Conservation (phyloP, 176 grass and related monocot species). For the Oryza brachyantha region DNA sequence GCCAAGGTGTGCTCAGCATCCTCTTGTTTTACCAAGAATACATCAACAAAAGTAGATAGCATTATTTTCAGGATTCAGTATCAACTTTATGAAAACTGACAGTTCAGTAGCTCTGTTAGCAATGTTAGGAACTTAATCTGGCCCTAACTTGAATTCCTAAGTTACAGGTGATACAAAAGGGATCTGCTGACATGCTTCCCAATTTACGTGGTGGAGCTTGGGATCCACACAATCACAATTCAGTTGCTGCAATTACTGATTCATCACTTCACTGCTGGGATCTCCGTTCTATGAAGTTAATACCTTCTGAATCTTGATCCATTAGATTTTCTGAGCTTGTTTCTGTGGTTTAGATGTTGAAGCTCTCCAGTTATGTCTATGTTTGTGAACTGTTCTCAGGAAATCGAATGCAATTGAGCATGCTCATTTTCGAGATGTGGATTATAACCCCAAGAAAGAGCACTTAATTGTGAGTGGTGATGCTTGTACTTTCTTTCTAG, state of each 20-base stretch:
- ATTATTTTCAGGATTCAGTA: constrained; percentile 2
- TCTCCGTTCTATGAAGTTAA: constrained; percentile 93
- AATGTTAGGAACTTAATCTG: constrained; percentile 17
- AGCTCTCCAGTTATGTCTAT: constrained; percentile 31
- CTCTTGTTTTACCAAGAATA: constrained; percentile 17
- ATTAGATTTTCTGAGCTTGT: constrained; percentile 17
- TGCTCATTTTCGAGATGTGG: constrained; percentile 76
- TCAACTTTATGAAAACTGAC: constrained; percentile 7
- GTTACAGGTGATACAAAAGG: constrained; percentile 76
- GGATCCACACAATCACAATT: constrained; percentile 91
- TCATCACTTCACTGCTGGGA: constrained; percentile 93
- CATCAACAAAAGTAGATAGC: not conserved
- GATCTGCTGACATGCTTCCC: constrained; percentile 83
- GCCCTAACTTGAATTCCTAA: constrained; percentile 25
- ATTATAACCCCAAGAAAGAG: constrained; percentile 96
- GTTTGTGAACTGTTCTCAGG: constrained; percentile 41
- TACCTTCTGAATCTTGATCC: constrained; percentile 27
- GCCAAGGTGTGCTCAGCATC: constrained; percentile 54
- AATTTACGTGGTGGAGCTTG: constrained; percentile 87
- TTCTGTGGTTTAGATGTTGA: constrained; percentile 20
- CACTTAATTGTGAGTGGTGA: constrained; percentile 76
- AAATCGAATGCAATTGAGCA: constrained; percentile 77
- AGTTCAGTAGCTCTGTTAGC: not conserved
- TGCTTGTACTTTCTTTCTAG: constrained; percentile 14
- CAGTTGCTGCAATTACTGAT: constrained; percentile 77